Base-by-base conservation (phyloP, 2,329 filamentous ascomycete genomes). In the Acephala macrosclerotiorum region DNA sequence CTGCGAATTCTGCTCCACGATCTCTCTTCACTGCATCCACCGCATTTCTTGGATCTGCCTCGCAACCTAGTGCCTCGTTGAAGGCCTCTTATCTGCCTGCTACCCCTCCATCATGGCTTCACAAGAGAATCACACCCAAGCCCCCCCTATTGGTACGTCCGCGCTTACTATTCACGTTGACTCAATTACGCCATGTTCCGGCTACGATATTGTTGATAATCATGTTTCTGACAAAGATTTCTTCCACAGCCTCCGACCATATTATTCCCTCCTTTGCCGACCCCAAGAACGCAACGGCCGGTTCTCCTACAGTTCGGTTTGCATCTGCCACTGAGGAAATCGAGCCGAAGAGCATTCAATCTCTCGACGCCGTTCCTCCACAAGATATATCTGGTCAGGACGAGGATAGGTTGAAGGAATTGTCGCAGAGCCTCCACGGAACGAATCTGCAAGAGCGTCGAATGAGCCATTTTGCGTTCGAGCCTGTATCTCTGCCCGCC, bases 381-480 rank as follows among this genome's bases (percentile, higher is more conserved):
- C 69, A 67, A 63, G 36, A 61, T 12, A 63, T 67, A 65, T 66
- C 68, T 42, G 47, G 51, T 14, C 57, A 70, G 20, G 68, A 73
- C 20, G 60, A 74, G 58, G 51, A 66, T 25, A 69, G 71, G 29
- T 49, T 76, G 40, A 72, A 72, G 60, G 68, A 75, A 57, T 81
- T 97, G 67, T 89, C 91, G 59, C 87, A 89, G 72, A 89, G 88
- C 26, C 82, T 97, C 29, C 91, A 93, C 70, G 88, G 88, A 68
- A 86, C 89, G 56, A 88, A 90, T 72, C 84, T 97, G 67, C 94
- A 97, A 80, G 91, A 94, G 73, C 86, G 89, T 64, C 88, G 94
- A 69, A 88, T 97, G 83, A 91, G 91, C 76, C 92, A 94, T 76
- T 97, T 93, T 79, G 89, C 91, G 51, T 98, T 94, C 75, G 94